Base-by-base conservation (phyloP, 208 protist genomes). In the Acanthamoeba triangularis region DNA sequence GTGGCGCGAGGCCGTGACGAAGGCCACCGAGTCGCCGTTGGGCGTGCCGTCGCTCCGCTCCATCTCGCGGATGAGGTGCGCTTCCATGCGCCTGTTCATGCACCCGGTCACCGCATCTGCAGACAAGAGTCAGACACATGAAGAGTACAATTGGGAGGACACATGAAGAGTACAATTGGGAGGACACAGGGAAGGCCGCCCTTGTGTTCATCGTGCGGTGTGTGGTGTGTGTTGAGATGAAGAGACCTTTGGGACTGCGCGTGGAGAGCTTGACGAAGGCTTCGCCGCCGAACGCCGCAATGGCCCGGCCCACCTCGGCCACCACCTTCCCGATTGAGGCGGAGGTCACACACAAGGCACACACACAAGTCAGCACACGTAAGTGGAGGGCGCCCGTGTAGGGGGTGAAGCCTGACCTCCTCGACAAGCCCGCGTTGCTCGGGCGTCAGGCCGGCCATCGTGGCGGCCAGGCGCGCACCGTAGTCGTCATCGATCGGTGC, bases 201-300 rank as follows among this genome's bases (percentile, higher is more conserved):
- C 28, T 33, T 33, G 65, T 13, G n/a, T 35, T 18, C 10, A n/a
- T n/a, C 23, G 30, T 74, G 65, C 30, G 37, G 37, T 41, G 37
- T 67, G 61, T 67, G 61, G 30, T 23, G 65, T 23, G 23, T 3
- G 65, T 28, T n/a, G 2, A 13, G 65, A 0, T 2, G 3, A 74
- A 23, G 65, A 2, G 23, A 74, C 74, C 74, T 82, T 82, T 82
- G 20, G 74, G 74, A 23, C 74, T 82, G 33, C 74, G 74, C 20
- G 74, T 82, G 28, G 74, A 82, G 37, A 82, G 74, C 74, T 82
- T 82, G 23, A 82, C 74, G n/a, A 82, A 82, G 18, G 74, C 74
- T 28, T 82, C 13, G 20, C 74, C 74, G 3, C 41, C 41, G 18
- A 82, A 82, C 4, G 1, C 74, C 0, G 33, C 30, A 35, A 82